These are phyloP conservation scores for Calycina marina DNA, from an alignment of 2,329 filamentous ascomycete genomes.

Conservation along the genomic window DNA sequence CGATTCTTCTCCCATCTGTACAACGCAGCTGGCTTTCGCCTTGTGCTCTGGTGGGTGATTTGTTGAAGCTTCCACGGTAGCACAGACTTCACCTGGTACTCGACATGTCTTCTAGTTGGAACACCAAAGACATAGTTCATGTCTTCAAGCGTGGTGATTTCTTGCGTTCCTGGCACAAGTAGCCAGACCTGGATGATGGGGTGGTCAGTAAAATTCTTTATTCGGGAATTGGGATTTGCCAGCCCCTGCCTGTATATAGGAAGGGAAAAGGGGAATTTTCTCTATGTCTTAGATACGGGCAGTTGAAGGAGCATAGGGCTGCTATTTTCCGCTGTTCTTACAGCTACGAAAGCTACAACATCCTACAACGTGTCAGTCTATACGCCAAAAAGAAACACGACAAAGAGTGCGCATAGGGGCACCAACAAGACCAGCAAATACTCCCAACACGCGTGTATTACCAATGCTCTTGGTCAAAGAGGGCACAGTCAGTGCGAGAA, in stretches of 20 bases:
- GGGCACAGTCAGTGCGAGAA: neutral
- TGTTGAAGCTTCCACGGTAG: constrained; percentile 9
- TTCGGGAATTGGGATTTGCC: neutral
- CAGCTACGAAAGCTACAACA: neutral
- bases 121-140: constrained; percentile 31
- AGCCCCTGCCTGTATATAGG: constrained; percentile 25
- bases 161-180: constrained; percentile 35
- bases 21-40: neutral
- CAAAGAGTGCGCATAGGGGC: no score
- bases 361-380: no score
- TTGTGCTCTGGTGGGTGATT: neutral
- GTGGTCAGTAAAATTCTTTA: neutral
- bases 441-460: neutral
- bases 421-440: neutral
- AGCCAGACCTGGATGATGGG: neutral
- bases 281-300: constrained; percentile 37
- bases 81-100: constrained; percentile 11
- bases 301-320: constrained; percentile 36
- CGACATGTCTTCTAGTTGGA: constrained; percentile 12
- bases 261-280: constrained; percentile 37
- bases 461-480: neutral
- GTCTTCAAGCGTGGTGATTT: constrained; percentile 25
- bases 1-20: neutral
- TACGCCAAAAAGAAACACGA: no score
- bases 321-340: constrained; percentile 15